Evolutionary conservation across 2,329 filamentous ascomycete genomes (phyloP).

Genomic region (Xylogone sp.): DNA sequence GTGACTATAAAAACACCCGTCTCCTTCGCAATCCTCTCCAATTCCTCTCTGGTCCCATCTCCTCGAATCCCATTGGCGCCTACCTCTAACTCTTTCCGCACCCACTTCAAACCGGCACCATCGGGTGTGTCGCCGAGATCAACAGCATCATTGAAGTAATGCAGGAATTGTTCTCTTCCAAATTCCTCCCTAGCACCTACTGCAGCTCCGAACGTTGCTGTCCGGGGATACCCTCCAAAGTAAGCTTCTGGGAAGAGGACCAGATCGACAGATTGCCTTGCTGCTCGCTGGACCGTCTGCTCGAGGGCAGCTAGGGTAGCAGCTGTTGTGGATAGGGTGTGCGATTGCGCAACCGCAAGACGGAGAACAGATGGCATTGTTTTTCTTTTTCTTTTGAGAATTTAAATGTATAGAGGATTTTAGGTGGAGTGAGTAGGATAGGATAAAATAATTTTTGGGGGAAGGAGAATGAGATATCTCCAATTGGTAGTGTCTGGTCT

Average conservation of each 20-base stretch:
- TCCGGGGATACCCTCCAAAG: constrained; percentile 86
- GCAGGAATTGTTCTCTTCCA: constrained; percentile 77
- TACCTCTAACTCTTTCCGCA: constrained; percentile 52
- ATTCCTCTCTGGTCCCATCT: constrained; percentile 73
- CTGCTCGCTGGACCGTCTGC: constrained; percentile 59
- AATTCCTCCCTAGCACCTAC: constrained; percentile 64
- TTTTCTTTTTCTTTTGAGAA: too few relatives aligned
- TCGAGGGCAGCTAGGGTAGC: constrained; percentile 64
- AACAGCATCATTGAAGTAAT: constrained; percentile 74
- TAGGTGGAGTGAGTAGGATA: too few relatives aligned
- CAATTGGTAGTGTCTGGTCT: too few relatives aligned
- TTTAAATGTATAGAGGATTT: too few relatives aligned
- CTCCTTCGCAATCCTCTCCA: constrained; percentile 72
- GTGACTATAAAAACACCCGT: constrained; percentile 80
- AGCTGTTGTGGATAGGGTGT: constrained; percentile 41
- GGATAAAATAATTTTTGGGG: too few relatives aligned
- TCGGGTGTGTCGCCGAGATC: constrained; percentile 76
- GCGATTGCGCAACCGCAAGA: constrained; percentile 45
- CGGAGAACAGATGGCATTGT: constrained; percentile 21
- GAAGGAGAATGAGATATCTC: too few relatives aligned
- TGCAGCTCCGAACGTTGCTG: constrained; percentile 69
- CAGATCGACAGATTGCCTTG: constrained; percentile 53
- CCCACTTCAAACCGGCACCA: constrained; percentile 71
- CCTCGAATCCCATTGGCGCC: constrained; percentile 46
- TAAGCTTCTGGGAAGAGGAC: constrained; percentile 91